Base-by-base conservation (phyloP, 2,329 filamentous ascomycete species). In the Macrophomina tecta region DNA sequence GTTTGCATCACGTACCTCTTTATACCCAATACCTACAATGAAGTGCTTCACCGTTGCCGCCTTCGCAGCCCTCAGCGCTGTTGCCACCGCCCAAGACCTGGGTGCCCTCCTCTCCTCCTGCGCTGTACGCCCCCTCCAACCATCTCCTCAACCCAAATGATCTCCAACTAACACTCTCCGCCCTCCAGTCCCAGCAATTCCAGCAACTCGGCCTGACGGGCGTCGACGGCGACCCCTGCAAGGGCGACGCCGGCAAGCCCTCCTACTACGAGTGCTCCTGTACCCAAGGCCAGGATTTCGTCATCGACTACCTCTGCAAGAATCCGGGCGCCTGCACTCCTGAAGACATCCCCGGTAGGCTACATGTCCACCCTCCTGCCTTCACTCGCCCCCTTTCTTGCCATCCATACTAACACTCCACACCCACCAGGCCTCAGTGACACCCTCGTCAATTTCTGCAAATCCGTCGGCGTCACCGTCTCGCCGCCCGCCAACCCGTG, bases 211-310 rank as follows among this genome's bases (percentile, higher is more conserved):
- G 64, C 8, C 32, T 65, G 64, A 65, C 51, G 1, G 64, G 64
- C 16, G 64, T 65, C n/a, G 45, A 51, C 5, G 64, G 64, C 6
- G 64, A 65, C n/a, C 64, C 64, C 12, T 65, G 64, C 34, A 65
- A 58, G 64, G 40, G 52, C 52, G 42, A 58, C 3, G 64, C 64
- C 2, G 64, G 64, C 45, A 48, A 56, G 18, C 32, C 64, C 8
- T 56, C 64, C n/a, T 65, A 65, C 52, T 65, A 65, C 42, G n/a
- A 65, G 42, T 65, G 64, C 52, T 58, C 52, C 30, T 65, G 64
- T 32, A 65, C 52, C 18, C 30, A 16, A 7, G 64, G 64, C 28
- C 51, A 58, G 40, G 52, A 56, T 30, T 65, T 65, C 42, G 51
- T 60, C 40, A 11, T 56, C 30, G 7, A 49, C n/a, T 65, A 65